Evolutionary conservation across 768 basidiomycete genomes (phyloP), one percentile per base, ranked within the genome.

Genomic region (Astraeus odoratus): DNA sequence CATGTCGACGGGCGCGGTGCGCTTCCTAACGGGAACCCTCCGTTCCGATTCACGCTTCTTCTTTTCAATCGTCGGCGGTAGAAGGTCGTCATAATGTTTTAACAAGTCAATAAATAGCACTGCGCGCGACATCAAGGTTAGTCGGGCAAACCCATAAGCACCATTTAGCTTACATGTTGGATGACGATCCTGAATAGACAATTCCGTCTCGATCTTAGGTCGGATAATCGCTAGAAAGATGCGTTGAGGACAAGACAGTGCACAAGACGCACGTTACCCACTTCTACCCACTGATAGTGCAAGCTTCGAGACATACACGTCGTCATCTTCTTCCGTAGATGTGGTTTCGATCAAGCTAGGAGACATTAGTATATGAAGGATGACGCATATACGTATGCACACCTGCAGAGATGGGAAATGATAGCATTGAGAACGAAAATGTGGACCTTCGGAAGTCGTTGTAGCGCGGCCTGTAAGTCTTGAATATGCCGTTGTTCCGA

Each of bases 161-260:
- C 2, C 13, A 38, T 39, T 20, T 2, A 16, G 16, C 2, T 38
- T 62, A 85, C 88, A 66, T 13, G 84, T 76, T 42, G 90, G 81
- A 68, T 95, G 84, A 31, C 91, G 86, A 60, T 93, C 93, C 61
- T 95, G 90, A 49, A 98, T 83, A 3, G 93, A 90, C 20, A 93
- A 60, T 45, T 90, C 79, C 5, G 80, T 83, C 59, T 97, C 93
- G 31, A 71, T 56, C 63, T 81, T 86, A 16, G 95, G 95, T 22
- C 92, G 73, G 25, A 95, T 68, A 38, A 97, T 75, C 23, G 80
- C 89, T 93, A 50, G 5, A 33, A 42, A 8, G 39, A 47, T 37
- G 38, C 39, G 25, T 3, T 46, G 35, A 15, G 8, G 26, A 13
- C 8, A 18, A 18, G 0, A 12, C 12, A 16, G 19, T 16, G 9